Evolutionary conservation across 164 flowering plant genomes (phyloP), one percentile per base, ranked within the genome.

Genomic region (Aristolochia contorta): DNA sequence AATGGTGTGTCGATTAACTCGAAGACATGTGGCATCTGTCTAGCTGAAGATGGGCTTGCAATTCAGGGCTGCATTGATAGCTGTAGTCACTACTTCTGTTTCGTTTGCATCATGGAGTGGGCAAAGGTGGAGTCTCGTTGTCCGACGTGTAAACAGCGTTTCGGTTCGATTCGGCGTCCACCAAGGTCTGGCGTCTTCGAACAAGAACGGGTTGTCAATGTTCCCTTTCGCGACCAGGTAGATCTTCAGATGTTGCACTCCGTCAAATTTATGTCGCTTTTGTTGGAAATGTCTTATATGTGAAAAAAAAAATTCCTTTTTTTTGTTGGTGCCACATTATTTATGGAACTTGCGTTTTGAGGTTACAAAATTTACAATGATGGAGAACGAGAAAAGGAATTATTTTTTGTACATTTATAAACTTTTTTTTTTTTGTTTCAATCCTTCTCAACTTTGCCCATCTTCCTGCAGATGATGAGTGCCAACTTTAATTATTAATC

Each of bases 51-150:
- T 14, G 84, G 82, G 16, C 75, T 58, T 30, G 68, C 74, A 5
- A 64, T 73, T 54, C 75, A 83, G 63, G 97, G 97, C 6, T 47
- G 33, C 15, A 79, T 91, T 48, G 87, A 91, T 51, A 62, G 91
- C 68, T 91, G 97, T 69, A 73, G 79, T 27, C 97, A 91, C 65
- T 82, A 72, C 64, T 87, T 85, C 66, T 91, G 97, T 70, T 91
- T 84, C 71, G 77, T 83, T 1, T 91, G 95, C 75, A 83, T 91
- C 49, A 79, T 85, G 83, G 97, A 87, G 66, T 91, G 97, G 97
- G 67, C 93, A n/a, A 84, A 78, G 69, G 68, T 80, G 45, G 96
- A 87, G 67, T 84, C 97, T 20, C 82, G 81, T 2, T 87, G 96
- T 67, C 96, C 97, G 2, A 32, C 84, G 58, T 87, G 97, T 73